A percentile compares a stretch with the other conserved stretches of the same genome.
Evolutionary conservation across 371 early-diverging fungal species (phyloP).

Genomic region (Chytridiales sp.): DNA sequence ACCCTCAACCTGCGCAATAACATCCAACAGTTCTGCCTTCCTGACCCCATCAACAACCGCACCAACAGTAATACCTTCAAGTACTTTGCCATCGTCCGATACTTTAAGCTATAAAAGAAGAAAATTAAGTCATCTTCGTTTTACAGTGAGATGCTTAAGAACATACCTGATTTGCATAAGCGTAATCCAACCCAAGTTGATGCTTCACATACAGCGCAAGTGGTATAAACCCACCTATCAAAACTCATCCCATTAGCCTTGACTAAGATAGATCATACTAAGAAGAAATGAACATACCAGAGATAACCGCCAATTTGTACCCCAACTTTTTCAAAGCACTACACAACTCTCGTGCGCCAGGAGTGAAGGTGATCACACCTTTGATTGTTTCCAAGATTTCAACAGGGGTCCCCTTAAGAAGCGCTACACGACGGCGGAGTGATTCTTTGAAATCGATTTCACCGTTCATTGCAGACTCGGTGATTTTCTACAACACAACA

Average conservation of each 20-base stretch:
- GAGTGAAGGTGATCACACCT: constrained; percentile 75
- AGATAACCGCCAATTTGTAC: constrained; percentile 91
- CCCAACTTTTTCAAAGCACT: constrained; percentile 86
- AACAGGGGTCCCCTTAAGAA: constrained; percentile 86
- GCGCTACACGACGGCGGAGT: constrained; percentile 77
- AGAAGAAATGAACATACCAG: constrained; percentile 53
- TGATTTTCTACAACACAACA: constrained; percentile 65
- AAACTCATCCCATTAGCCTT: neutral
- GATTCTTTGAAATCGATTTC: constrained; percentile 95
- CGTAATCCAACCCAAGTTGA: constrained; percentile 89
- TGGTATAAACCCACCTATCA: constrained; percentile 88
- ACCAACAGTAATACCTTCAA: constrained; percentile 86
- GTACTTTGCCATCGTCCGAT: constrained; percentile 70
- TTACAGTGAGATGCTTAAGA: constrained; percentile 9
- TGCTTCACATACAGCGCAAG: constrained; percentile 86
- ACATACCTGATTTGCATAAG: constrained; percentile 88
- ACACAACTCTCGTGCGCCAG: constrained; percentile 89
- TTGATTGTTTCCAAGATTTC: constrained; percentile 75
- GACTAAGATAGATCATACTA: no score
- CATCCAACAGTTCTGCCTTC: constrained; percentile 91
- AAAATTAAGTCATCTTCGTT: neutral
- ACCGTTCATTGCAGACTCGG: constrained; percentile 86
- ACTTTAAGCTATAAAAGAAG: constrained; percentile 63
- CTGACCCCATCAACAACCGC: constrained; percentile 87
- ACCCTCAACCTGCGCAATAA: constrained; percentile 90